A percentile compares a stretch with the other conserved stretches of the same genome.
phyloP scores from a whole-genome alignment of 148 eudicot species.

The Dysphania ambrosioides region DNA sequence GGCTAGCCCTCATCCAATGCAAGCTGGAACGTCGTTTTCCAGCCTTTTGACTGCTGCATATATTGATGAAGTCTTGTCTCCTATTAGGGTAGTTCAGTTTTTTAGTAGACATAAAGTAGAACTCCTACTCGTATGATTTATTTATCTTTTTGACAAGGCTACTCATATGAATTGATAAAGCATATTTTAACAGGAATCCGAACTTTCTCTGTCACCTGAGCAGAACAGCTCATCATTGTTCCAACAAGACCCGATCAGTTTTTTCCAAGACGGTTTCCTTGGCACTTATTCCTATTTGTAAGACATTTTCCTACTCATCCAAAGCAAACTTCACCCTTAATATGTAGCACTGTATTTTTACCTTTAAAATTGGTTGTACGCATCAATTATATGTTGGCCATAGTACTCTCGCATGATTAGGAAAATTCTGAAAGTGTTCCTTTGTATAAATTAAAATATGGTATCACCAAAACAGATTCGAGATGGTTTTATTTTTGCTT shows the following conservation, averaged over 20 bases:
- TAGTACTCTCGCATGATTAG: neutral
- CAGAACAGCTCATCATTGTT: conserved; percentile 10
- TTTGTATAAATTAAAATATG: neutral
- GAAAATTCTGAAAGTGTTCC: neutral
- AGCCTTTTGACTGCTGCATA: conserved; percentile 6
- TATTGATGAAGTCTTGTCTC: conserved; percentile 11
- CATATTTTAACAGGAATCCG: neutral
- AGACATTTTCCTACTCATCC: neutral
- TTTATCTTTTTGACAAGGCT: too few relatives aligned
- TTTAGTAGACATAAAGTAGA: neutral
- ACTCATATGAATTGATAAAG: neutral
- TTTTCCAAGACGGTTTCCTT: neutral
- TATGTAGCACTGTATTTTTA: too few relatives aligned
- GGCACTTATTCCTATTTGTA: conserved; percentile 14
- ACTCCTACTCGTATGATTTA: too few relatives aligned
- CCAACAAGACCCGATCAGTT: conserved; percentile 9
- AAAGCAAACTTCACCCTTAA: neutral
- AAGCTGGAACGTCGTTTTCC: conserved; percentile 18
- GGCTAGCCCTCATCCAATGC: conserved; percentile 1
- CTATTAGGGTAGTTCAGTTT: conserved; percentile 5
- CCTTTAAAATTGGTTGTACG: neutral
- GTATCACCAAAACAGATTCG: neutral
- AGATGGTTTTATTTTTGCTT: neutral
- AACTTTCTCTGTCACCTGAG: neutral
- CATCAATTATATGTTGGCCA: neutral